Evolutionary conservation across 2,329 filamentous ascomycete genomes (phyloP), one percentile per base, ranked within the genome.

Genomic region (Daldinia sp.): DNA sequence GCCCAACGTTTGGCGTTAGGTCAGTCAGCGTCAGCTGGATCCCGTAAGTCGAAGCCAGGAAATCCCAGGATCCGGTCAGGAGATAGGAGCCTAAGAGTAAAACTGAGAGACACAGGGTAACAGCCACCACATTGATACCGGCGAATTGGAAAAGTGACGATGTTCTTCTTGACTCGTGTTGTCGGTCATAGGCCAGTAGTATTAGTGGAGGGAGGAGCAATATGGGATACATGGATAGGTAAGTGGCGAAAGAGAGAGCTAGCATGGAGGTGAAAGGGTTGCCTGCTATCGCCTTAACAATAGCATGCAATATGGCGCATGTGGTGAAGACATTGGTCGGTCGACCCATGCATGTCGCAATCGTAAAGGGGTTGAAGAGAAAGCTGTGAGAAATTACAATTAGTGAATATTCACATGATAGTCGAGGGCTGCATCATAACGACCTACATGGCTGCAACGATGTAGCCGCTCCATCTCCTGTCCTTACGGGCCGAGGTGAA

Each of bases 311-410:
- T 69, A 97, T 91, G 70, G 93, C 93, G 74, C 91, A 91, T 58
- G 92, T 95, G 0, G 93, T 94, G 75, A 99, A 94, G 60, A 94
- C 88, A 65, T 88, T 92, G 0, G 94, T 97, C 1, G 95, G 92
- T 37, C 94, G 90, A 23, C 91, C 94, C 61, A 99, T 85, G 76
- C 94, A 98, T 15, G 93, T 94, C 43, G 93, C 88, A 63, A 99
- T 87, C 1, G 94, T 96, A 75, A 97, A 96, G 0, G 95, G 95
- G 75, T 96, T 98, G 80, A 98, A 94, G 2, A 99, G 85, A 75
- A 92, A 98, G 68, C 92, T 95, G 34, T 29, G 3, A 7, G 10
- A 13, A 13, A 23, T 29, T 9, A 61, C 27, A 32, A 53, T 63
- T 49, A 66, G 49, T 25, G 34, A 34, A 59, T 27, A 29, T 25